phyloP scores from a whole-genome alignment of 257 asterid genomes.

The Echium plantagineum region DNA sequence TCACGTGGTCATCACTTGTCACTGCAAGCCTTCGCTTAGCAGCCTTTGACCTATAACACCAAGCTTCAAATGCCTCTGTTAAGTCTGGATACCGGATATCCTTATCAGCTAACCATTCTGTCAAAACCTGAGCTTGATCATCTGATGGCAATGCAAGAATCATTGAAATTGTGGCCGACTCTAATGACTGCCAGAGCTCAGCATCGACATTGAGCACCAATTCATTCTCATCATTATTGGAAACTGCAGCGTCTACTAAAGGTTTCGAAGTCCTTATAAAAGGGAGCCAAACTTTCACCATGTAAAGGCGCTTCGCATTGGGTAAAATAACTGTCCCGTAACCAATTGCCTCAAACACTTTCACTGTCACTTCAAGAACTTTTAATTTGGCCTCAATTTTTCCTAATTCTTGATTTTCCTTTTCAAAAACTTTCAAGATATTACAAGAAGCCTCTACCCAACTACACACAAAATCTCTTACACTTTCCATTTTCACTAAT shows the following conservation, averaged over 20 bases:
- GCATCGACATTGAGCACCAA: constrained; percentile 30
- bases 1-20: constrained; percentile 24
- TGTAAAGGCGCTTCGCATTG: constrained; percentile 29
- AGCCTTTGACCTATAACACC: constrained; percentile 89
- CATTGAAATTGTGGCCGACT: constrained; percentile 58
- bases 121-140: constrained; percentile 64
- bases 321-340: constrained; percentile 49
- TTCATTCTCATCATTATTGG: constrained; percentile 32
- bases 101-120: constrained; percentile 57
- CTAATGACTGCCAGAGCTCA: constrained; percentile 76
- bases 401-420: constrained; percentile 15
- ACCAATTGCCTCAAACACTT: constrained; percentile 56
- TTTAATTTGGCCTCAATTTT: constrained; percentile 29
- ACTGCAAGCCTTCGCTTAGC: constrained; percentile 51
- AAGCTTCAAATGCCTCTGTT: constrained; percentile 78
- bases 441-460: constrained; percentile 57
- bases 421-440: constrained; percentile 31
- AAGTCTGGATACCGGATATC: constrained; percentile 63
- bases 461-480: constrained; percentile 35
- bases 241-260: constrained; percentile 26
- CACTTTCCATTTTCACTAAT: constrained; percentile 45
- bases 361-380: constrained; percentile 45
- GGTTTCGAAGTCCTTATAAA: constrained; percentile 43
- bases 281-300: constrained; percentile 66
- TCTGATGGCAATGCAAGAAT: constrained; percentile 65